Conservation (phyloP, 2,329 filamentous ascomycete genomes). For the Trichoderma sp. region DNA sequence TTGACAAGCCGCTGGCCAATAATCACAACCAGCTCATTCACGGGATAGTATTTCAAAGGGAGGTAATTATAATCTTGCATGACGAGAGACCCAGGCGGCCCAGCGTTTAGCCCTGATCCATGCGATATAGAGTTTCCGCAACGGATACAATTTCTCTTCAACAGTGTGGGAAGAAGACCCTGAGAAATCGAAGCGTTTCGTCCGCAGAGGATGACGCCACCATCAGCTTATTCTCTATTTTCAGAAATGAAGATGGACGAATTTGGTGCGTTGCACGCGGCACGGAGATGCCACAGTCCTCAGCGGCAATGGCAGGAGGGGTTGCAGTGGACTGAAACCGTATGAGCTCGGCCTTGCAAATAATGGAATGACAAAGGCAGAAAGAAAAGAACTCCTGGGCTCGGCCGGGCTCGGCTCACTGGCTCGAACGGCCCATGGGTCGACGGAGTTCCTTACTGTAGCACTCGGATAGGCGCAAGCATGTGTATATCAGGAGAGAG, state of each 20-base stretch:
- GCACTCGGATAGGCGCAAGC: neutral
- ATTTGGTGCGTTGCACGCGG: constrained; percentile 58
- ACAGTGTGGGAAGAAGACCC: constrained; percentile 49
- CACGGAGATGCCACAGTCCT: constrained; percentile 54
- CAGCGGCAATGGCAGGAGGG: constrained; percentile 44
- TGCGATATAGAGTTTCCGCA: constrained; percentile 42
- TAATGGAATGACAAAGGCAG: neutral
- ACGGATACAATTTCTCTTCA: constrained; percentile 51
- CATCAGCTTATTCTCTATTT: constrained; percentile 53
- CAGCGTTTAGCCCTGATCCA: constrained; percentile 46
- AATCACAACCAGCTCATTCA: constrained; percentile 1
- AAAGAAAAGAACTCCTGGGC: neutral
- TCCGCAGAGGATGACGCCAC: constrained; percentile 48
- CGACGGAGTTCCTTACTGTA: neutral
- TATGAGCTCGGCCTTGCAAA: constrained; percentile 32
- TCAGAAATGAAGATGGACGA: constrained; percentile 56
- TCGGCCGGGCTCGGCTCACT: neutral
- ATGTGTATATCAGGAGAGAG: constrained; percentile 13
- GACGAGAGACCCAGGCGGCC: constrained; percentile 50
- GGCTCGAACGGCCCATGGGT: neutral
- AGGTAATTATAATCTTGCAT: constrained; percentile 46
- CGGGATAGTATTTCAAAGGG: constrained; percentile 29
- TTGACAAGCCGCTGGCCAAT: constrained; percentile 15
- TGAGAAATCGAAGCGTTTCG: constrained; percentile 50
- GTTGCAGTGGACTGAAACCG: constrained; percentile 52